Percentiles rank a stretch among this genome's conserved stretches.
phyloP scores from a whole-genome alignment of 441 rosid species.

The Pelargonium myrrhifolium region DNA sequence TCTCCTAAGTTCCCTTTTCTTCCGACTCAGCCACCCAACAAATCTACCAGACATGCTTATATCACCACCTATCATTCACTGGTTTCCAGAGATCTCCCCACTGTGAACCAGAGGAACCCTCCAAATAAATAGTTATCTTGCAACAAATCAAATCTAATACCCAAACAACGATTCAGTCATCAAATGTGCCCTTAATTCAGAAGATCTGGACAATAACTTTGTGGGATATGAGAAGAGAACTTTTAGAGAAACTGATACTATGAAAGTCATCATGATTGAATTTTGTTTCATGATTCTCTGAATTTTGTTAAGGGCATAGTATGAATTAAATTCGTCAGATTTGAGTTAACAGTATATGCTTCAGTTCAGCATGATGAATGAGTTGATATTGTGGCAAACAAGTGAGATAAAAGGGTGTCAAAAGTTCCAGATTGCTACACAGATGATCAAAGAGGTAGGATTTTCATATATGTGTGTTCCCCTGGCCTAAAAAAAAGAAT shows the following conservation, averaged over 20 bases:
- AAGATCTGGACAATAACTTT: background rate
- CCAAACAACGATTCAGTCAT: background rate
- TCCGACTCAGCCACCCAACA: no score
- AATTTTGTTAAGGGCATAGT: no score
- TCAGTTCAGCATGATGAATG: no score
- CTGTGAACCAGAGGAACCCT: no score
- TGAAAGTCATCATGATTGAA: background rate
- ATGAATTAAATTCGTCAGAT: no score
- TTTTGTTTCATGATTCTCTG: no score
- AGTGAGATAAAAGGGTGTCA: background rate
- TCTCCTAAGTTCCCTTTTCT: no score
- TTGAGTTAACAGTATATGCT: no score
- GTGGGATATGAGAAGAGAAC: background rate
- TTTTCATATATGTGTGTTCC: background rate
- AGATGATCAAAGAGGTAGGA: background rate
- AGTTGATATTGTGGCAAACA: background rate
- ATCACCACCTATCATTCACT: no score
- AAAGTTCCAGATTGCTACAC: background rate
- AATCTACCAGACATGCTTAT: no score
- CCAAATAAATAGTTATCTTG: background rate
- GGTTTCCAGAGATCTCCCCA: no score
- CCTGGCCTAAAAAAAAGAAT: background rate
- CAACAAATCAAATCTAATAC: background rate
- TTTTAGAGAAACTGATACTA: background rate
- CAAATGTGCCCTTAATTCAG: background rate